Base-by-base conservation (phyloP, 164 flowering plant species). In the Nymphaea thermarum region DNA sequence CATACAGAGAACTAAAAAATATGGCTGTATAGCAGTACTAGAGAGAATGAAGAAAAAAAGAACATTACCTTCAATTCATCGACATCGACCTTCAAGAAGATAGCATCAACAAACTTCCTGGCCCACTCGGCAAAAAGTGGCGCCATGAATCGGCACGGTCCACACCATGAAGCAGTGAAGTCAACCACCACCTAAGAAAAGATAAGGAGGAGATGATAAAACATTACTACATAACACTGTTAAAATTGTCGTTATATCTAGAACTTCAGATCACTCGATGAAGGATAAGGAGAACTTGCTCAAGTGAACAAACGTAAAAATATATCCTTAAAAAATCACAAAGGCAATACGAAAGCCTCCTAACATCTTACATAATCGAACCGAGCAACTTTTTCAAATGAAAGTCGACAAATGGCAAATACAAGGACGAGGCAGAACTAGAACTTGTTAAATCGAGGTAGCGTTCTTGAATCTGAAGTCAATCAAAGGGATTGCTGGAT, bases 81-180 rank as follows among this genome's bases (percentile, higher is more conserved):
- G 43, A 90, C 94, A 76, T 90, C 97, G 16, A 90, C 94, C 82
- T 90, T 88, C 71, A 90, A 77, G 77, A 90, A 90, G 4, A 77
- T 65, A 67, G 83, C 88, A 68, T 82, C 10, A 51, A 81, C 66
- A 47, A 74, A 43, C 77, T 76, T 84, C 83, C 75, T 89, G 17
- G 95, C 95, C 62, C 85, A 18, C 57, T 85, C 97, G 8, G 78
- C 79, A 43, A 91, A 59, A 67, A 87, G 18, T 4, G 96, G 97
- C 3, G 83, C 69, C 53, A 91, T 91, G 64, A 86, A 42, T 14
- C 85, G 84, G 79, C 97, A 91, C 0, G 97, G 96, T 3, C 80
- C 82, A 44, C 95, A 89, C 96, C 97, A 89, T 60, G 93, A 76
- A 72, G 97, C 97, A 57, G 93, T 89, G 77, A 91, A 91, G 72